Conservation (phyloP, 2,329 filamentous ascomycete species). For the Exophiala aquamarina region DNA sequence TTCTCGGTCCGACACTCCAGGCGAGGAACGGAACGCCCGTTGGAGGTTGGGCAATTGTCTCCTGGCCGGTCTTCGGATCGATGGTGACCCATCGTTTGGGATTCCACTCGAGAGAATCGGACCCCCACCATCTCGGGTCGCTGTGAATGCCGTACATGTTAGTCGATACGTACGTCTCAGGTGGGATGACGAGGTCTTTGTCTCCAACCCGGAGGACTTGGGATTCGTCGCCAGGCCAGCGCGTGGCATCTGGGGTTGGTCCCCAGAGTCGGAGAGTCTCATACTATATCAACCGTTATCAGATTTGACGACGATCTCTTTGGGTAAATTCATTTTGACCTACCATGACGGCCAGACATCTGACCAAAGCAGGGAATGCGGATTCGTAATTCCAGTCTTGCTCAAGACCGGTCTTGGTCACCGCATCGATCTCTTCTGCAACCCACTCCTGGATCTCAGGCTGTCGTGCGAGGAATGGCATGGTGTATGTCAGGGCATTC, state of each 20-base stretch:
- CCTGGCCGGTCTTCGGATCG: constrained; percentile 10
- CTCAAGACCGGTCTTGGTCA: constrained; percentile 1
- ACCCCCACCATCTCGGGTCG: constrained; percentile 31
- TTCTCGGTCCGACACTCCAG: constrained; percentile 33
- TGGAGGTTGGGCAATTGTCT: constrained; percentile 12
- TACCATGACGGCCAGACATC: constrained; percentile 23
- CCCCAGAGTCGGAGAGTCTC: constrained; percentile 31
- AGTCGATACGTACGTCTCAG: constrained; percentile 19
- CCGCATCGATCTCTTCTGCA: constrained; percentile 38
- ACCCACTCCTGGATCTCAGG: constrained; percentile 49
- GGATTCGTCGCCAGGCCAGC: constrained; percentile 13
- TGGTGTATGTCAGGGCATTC: constrained; percentile 43
- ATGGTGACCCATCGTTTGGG: constrained; percentile 36
- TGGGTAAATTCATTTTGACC: background rate
- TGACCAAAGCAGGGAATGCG: constrained; percentile 12
- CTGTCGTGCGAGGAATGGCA: constrained; percentile 46
- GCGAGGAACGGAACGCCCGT: constrained; percentile 27
- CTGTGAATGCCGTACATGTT: constrained; percentile 32
- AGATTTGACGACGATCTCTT: background rate
- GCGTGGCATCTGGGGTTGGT: constrained; percentile 21
- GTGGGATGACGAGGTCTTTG: constrained; percentile 20
- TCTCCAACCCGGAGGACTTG: constrained; percentile 19
- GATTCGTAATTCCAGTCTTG: constrained; percentile 14
- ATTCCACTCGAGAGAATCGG: constrained; percentile 30
- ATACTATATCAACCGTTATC: constrained; percentile 17